These are phyloP conservation scores for Gamarada debralockiae DNA, from an alignment of 495 filamentous ascomycete species.

Conservation along the genomic window DNA sequence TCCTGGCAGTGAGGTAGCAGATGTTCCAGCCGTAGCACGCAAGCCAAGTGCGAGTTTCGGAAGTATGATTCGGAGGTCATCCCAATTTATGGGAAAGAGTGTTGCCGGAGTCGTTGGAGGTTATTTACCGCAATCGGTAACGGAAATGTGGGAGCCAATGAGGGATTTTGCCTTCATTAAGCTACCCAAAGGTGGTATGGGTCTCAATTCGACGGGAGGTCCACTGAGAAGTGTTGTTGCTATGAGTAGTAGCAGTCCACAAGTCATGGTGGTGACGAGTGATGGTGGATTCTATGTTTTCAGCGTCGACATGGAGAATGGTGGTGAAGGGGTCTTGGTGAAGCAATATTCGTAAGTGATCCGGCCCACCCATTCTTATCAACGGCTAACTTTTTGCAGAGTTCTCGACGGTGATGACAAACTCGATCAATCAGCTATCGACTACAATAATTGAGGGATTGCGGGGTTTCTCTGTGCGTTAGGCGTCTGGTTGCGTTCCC, in stretches of 20 bases:
- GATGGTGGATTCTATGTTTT: conserved; percentile 94
- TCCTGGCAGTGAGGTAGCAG: conserved; percentile 37
- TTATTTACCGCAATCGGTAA: conserved; percentile 86
- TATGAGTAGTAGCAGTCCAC: conserved; percentile 87
- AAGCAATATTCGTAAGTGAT: conserved; percentile 81
- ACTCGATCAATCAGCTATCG: conserved; percentile 33
- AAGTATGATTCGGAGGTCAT: conserved; percentile 91
- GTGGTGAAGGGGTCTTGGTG: conserved; percentile 86
- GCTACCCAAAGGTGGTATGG: conserved; percentile 62
- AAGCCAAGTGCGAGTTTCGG: conserved; percentile 63
- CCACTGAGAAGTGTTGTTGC: conserved; percentile 84
- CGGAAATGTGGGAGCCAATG: conserved; percentile 95
- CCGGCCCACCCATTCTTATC: background rate
- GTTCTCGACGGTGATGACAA: conserved; percentile 49
- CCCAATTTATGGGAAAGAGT: conserved; percentile 87
- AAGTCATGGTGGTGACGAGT: conserved; percentile 97
- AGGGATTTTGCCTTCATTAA: conserved; percentile 96
- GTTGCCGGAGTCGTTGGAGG: conserved; percentile 86
- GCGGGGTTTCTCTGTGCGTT: background rate
- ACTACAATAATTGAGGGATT: conserved; percentile 21
- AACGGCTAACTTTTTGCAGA: conserved; percentile 25
- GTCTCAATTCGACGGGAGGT: conserved; percentile 31
- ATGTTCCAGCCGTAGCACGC: conserved; percentile 30
- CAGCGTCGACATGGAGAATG: conserved; percentile 89
- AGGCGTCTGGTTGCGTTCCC: no score